Base-by-base conservation (phyloP, 2,329 filamentous ascomycete species). In the Trichoderma oligosporum region DNA sequence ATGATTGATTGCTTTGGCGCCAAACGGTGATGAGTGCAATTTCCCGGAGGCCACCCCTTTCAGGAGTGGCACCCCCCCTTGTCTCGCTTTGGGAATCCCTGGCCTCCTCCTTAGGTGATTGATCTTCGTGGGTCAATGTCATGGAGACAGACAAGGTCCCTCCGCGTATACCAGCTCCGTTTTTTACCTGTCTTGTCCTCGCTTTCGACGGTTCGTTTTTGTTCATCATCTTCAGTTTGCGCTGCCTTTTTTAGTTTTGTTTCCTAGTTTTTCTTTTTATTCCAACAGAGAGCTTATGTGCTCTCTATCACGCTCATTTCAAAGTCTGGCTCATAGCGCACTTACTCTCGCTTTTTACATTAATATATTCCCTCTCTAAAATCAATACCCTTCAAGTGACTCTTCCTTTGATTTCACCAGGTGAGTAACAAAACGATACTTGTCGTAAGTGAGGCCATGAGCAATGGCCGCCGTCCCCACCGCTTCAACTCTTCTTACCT, bases 221-320 rank as follows among this genome's bases (percentile, higher is more conserved):
- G 60, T 60, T 64, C 61, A 60, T 68, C 63, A 60, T 67, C 61
- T 61, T 66, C 60, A 55, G 63, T 67, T 64, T n/a, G n/a, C n/a
- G n/a, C n/a, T n/a, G n/a, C n/a, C n/a, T n/a, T n/a, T n/a, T n/a
- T n/a, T n/a, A n/a, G 65, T 63, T 67, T 68, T 69, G 65, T 64
- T 66, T 71, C 66, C 68, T 74, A n/a, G n/a, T 72, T 74, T 55
- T 18, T 38, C 12, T 38, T 76, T 71, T 74, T 38, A 2, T 44
- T 54, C 76, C 77, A 81, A 81, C 77, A 75, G 78, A 80, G 78
- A 76, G 77, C 73, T 63, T 64, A 61, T 66, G 27, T 55, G 63
- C 78, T 80, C 78, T 81, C 79, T 76, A 76, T 66, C 75, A 82
- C 80, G 73, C 77, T 82, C 80, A 64, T 82, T 81, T 78, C 42